These are phyloP conservation scores for Vitis amurensis DNA, from an alignment of 164 flowering plant species.

Conservation along the genomic window DNA sequence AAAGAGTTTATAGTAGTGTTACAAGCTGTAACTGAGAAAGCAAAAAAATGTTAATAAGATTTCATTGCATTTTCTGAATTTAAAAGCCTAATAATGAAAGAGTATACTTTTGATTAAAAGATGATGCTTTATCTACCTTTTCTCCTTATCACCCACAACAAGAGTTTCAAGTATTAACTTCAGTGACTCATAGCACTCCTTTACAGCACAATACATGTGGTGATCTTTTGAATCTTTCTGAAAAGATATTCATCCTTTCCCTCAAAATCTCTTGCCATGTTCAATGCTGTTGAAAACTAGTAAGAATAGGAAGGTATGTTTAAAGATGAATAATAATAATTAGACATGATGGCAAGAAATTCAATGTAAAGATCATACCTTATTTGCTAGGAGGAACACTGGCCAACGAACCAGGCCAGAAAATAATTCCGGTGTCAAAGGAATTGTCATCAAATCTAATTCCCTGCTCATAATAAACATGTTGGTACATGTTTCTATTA, in stretches of 20 bases:
- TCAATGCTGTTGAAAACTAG: conserved; percentile 74
- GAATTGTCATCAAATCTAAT: conserved; percentile 84
- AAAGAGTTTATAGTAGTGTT: conserved; percentile 1
- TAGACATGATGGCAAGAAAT: not conserved
- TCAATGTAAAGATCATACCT: conserved; percentile 42
- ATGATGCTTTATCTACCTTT: conserved; percentile 41
- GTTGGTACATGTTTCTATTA: not conserved
- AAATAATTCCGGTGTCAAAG: conserved; percentile 55
- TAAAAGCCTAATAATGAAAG: no score
- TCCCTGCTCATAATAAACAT: conserved; percentile 53
- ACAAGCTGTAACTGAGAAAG: not conserved
- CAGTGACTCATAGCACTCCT: conserved; percentile 78
- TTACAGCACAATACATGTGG: conserved; percentile 74
- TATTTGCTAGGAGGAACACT: conserved; percentile 77
- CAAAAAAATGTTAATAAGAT: not conserved
- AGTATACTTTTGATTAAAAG: not conserved
- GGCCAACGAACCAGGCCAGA: conserved; percentile 75
- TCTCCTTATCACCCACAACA: conserved; percentile 71
- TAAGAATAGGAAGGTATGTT: conserved; percentile 11
- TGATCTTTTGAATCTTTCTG: conserved; percentile 61
- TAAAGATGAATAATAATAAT: not conserved
- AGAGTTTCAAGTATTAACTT: conserved; percentile 67
- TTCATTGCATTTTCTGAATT: no score
- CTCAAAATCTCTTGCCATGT: conserved; percentile 70
- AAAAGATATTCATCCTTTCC: conserved; percentile 67